Percentiles rank a stretch among this genome's conserved stretches.
phyloP scores from a whole-genome alignment of 2,329 filamentous ascomycete species.

The Cadophora malorum region DNA sequence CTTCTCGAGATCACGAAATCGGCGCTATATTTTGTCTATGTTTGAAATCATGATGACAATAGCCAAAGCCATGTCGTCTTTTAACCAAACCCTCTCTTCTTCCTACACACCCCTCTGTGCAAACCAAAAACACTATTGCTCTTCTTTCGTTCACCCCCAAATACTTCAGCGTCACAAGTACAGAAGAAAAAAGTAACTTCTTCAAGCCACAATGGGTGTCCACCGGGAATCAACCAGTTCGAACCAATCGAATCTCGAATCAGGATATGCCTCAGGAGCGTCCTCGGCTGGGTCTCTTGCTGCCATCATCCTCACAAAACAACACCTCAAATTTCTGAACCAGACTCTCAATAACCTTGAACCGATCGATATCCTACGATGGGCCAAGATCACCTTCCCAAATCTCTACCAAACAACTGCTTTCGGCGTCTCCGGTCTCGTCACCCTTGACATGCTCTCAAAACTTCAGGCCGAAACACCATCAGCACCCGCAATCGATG shows the following conservation, averaged over 20 bases:
- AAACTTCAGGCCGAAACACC: slow-evolving; percentile 71
- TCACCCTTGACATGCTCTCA: slow-evolving; percentile 84
- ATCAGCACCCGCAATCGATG: slow-evolving; percentile 63
- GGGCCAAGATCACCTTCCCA: slow-evolving; percentile 90
- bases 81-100: slow-evolving; percentile 2
- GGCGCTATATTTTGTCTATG: neutral
- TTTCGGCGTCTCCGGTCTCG: slow-evolving; percentile 81
- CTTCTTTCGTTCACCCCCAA: neutral
- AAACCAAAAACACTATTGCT: neutral
- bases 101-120: neutral
- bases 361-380: slow-evolving; percentile 88
- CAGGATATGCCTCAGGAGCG: slow-evolving; percentile 76
- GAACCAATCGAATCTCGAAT: slow-evolving; percentile 67
- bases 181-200: neutral
- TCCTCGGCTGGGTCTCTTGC: slow-evolving; percentile 70
- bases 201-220: slow-evolving; percentile 38
- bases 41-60: slow-evolving; percentile 14
- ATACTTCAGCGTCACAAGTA: neutral
- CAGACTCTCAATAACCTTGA: slow-evolving; percentile 85
- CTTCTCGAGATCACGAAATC: neutral
- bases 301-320: slow-evolving; percentile 82
- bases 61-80: slow-evolving; percentile 6
- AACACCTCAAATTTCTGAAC: slow-evolving; percentile 91
- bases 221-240: slow-evolving; percentile 40
- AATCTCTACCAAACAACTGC: slow-evolving; percentile 87